Evolutionary conservation across 495 filamentous ascomycete species (phyloP), one percentile per base, ranked within the genome.

Genomic region (Apiosordaria backusii): DNA sequence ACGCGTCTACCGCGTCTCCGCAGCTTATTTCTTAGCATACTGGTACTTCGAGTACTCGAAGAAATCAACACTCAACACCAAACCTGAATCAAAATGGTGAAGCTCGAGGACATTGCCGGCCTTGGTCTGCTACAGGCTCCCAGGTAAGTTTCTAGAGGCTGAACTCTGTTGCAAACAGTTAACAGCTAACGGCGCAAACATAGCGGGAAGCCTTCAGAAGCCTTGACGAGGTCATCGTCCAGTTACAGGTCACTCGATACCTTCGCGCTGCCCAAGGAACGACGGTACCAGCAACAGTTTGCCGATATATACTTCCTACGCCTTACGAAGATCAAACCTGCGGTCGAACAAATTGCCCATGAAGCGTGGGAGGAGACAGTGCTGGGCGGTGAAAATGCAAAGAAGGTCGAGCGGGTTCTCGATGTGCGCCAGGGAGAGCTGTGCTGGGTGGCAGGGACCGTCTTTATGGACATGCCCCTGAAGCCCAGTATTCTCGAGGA

Each of bases 401-500:
- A 80, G 61, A 85, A 82, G 62, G 92, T 93, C 4, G 90, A 97
- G 21, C 81, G 93, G 68, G 96, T 97, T 45, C 83, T 99, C 10
- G 94, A 97, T 81, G 96, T 99, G 16, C 86, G 95, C 71, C 96
- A 97, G 76, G 95, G 95, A 61, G 88, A 97, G 77, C 79, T 98
- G 25, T 97, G 96, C 77, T 99, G 94, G 93, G 90, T 99, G 57
- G 82, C 86, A 0, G 96, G 96, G 9, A 99, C 96, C 0, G 86
- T 97, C 27, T 99, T 95, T 67, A 96, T 97, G 89, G 93, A 97
- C 66, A 92, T 98, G 92, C 88, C 91, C 18, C 75, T 97, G 71
- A 99, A 99, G 76, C 96, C 96, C 0, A 97, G 97, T 72, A 93
- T 99, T 79, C 81, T 99, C 35, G 94, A 97, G 24, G 96, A 99